Conservation (phyloP, 1,284 basidiomycete genomes). For the Cryptococcus sp. region DNA sequence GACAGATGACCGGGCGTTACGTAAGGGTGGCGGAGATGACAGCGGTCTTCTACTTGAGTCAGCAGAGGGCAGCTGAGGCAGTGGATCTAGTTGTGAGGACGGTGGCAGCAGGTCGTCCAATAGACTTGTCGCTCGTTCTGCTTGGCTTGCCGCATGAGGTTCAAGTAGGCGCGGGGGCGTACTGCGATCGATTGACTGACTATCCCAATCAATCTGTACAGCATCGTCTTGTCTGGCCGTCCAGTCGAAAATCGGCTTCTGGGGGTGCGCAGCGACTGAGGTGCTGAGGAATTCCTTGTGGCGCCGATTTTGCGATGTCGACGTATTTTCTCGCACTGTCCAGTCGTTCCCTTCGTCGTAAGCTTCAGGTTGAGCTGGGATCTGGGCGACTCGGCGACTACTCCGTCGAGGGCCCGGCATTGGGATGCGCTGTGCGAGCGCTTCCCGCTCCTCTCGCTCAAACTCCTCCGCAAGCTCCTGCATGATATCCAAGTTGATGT, state of each 20-base stretch:
- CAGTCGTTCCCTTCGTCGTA: constrained; percentile 2
- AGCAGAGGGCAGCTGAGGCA: no score
- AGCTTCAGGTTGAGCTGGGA: neutral
- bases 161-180: neutral
- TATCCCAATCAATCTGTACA: constrained; percentile 30
- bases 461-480: constrained; percentile 1
- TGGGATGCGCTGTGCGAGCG: no score
- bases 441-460: constrained; percentile 1
- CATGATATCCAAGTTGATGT: constrained; percentile 3
- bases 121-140: neutral
- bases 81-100: no score
- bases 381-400: no score
- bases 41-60: no score
- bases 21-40: no score
- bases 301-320: no score
- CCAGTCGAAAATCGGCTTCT: constrained; percentile 24
- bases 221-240: constrained; percentile 25
- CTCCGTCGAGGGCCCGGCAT: no score
- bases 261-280: no score
- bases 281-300: no score
- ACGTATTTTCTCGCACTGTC: no score
- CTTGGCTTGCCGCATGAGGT: neutral
- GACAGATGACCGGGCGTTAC: neutral
- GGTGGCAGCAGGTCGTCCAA: no score
- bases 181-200: constrained; percentile 10